These are phyloP conservation scores for Aspergillus brasiliensis DNA, from an alignment of 2,329 filamentous ascomycete genomes.

Conservation along the genomic window DNA sequence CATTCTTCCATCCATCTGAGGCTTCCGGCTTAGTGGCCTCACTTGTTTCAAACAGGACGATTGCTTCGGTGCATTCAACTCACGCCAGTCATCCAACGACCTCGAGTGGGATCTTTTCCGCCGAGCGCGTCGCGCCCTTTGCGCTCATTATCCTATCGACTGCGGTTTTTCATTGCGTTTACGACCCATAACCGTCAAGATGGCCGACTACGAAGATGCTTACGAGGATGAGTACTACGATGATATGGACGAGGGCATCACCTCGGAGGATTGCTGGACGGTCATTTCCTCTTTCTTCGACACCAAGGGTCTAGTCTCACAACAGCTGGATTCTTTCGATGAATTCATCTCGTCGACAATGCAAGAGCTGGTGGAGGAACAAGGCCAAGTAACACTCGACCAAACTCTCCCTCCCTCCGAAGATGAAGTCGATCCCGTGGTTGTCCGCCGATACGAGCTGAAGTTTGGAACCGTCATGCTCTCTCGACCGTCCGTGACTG, in stretches of 20 bases:
- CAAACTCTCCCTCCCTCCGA: slow-evolving; percentile 79
- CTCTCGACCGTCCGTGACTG: slow-evolving; percentile 85
- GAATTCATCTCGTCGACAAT: slow-evolving; percentile 94
- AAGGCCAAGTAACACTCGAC: slow-evolving; percentile 88
- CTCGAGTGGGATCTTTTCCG: slow-evolving; percentile 23
- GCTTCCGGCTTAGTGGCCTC: slow-evolving; percentile 24
- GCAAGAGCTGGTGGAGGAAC: slow-evolving; percentile 91
- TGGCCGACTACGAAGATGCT: slow-evolving; percentile 62
- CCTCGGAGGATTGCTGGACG: slow-evolving; percentile 96
- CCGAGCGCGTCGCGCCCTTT: slow-evolving; percentile 31
- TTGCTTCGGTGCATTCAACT: slow-evolving; percentile 11
- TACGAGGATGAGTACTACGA: slow-evolving; percentile 72
- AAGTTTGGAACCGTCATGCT: slow-evolving; percentile 90
- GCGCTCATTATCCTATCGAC: slow-evolving; percentile 18
- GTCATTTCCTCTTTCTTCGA: slow-evolving; percentile 98
- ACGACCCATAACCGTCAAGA: slow-evolving; percentile 33
- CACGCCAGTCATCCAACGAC: slow-evolving; percentile 14
- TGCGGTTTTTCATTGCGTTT: slow-evolving; percentile 11
- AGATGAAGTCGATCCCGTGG: slow-evolving; percentile 73
- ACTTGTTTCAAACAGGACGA: slow-evolving; percentile 1
- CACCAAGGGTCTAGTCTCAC: slow-evolving; percentile 89
- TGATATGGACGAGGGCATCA: slow-evolving; percentile 73
- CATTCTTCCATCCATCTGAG: slow-evolving; percentile 29
- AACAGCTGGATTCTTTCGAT: slow-evolving; percentile 98
- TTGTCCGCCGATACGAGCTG: slow-evolving; percentile 90